These are phyloP conservation scores for Chytriomyces sp. DNA, from an alignment of 192 early-diverging fungal species.

Conservation along the genomic window DNA sequence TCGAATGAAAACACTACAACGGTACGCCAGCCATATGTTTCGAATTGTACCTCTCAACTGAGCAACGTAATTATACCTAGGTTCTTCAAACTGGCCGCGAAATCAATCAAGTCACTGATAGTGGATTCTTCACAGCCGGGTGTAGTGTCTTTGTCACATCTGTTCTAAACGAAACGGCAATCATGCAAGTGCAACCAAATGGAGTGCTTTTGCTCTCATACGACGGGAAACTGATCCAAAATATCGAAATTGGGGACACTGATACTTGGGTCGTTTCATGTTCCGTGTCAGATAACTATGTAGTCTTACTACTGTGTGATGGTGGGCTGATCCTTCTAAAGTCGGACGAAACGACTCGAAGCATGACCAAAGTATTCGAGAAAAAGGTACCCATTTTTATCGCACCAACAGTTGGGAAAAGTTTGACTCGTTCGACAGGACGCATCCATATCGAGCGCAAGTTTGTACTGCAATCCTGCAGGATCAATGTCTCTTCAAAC, in stretches of 20 bases:
- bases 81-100: constrained; percentile 84
- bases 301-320: constrained; percentile 71
- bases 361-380: constrained; percentile 33
- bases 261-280: constrained; percentile 67
- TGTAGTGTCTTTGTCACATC: constrained; percentile 80
- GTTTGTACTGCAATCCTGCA: constrained; percentile 47
- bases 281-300: constrained; percentile 80
- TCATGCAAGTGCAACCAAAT: constrained; percentile 82
- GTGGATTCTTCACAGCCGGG: constrained; percentile 74
- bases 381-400: constrained; percentile 37
- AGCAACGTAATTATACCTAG: constrained; percentile 40
- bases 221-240: constrained; percentile 63
- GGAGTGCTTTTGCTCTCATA: constrained; percentile 77
- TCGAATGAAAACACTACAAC: constrained; percentile 67
- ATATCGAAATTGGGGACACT: constrained; percentile 51
- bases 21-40: constrained; percentile 47
- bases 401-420: no score
- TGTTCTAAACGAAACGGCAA: constrained; percentile 69
- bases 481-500: constrained; percentile 11
- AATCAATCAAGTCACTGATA: constrained; percentile 74
- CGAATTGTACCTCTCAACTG: not conserved
- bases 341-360: constrained; percentile 54
- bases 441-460: constrained; percentile 26
- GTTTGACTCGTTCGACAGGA: constrained; percentile 7
- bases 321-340: constrained; percentile 67